These are phyloP conservation scores for Fusarium hainanense DNA, from an alignment of 2,329 filamentous ascomycete genomes.

Conservation along the genomic window DNA sequence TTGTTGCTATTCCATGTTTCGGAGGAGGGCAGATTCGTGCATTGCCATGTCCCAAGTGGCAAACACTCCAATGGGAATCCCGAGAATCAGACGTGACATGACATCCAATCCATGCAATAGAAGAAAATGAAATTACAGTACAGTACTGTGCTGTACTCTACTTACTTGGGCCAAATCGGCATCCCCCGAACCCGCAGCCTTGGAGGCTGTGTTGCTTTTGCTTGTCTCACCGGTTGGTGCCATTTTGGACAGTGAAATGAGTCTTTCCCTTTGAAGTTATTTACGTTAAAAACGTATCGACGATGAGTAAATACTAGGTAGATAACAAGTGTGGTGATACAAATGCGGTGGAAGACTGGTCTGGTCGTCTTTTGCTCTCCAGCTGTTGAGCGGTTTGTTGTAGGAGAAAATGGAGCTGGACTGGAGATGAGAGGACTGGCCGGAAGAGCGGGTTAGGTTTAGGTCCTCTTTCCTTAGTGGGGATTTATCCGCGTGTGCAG, in stretches of 20 bases:
- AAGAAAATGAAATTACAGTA: not conserved
- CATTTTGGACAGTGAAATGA: constrained; percentile 7
- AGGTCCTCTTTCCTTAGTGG: constrained; percentile 1
- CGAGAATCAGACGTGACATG: not conserved
- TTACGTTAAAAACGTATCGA: not conserved
- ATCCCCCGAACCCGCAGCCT: constrained; percentile 34
- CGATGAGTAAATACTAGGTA: not conserved
- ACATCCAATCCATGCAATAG: not conserved
- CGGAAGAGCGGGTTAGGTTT: not conserved
- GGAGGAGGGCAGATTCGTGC: constrained; percentile 8
- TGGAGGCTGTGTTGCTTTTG: constrained; percentile 25
- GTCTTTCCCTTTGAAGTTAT: not conserved
- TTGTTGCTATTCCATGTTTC: constrained; percentile 9
- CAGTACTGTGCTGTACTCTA: not conserved
- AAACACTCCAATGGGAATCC: not conserved
- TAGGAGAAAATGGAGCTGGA: constrained; percentile 17
- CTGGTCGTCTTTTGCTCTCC: not conserved
- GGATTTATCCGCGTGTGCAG: not conserved
- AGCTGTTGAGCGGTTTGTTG: constrained; percentile 17
- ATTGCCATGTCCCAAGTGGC: not conserved
- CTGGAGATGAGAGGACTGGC: constrained; percentile 3
- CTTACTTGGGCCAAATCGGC: constrained; percentile 45
- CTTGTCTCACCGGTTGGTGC: constrained; percentile 26
- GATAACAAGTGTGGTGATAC: not conserved
- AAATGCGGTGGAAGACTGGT: not conserved